Evolutionary conservation across 2,329 filamentous ascomycete genomes (phyloP).

Genomic region (Botrytis medusae): DNA sequence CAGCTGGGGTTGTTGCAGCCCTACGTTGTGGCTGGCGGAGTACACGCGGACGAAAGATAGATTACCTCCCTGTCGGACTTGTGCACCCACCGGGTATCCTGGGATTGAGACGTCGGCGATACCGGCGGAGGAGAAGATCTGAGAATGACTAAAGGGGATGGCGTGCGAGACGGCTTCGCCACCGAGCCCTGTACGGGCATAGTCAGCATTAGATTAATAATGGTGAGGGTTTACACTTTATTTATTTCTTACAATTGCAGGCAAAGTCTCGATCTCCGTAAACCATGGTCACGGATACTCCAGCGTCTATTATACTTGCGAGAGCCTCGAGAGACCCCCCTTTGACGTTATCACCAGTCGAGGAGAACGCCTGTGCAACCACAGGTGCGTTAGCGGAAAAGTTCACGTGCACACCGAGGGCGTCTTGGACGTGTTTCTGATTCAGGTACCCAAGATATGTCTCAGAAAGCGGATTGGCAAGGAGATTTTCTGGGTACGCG

Average conservation of each 20-base stretch:
- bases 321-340: slow-evolving; percentile 58
- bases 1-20: not conserved
- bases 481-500: not conserved
- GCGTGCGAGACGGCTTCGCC: slow-evolving; percentile 3
- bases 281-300: slow-evolving; percentile 66
- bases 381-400: slow-evolving; percentile 48
- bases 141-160: not conserved
- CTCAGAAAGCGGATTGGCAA: not conserved
- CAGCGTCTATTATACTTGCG: slow-evolving; percentile 56
- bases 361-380: slow-evolving; percentile 46
- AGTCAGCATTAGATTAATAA: not conserved
- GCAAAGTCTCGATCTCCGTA: slow-evolving; percentile 63
- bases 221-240: not conserved
- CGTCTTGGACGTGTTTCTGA: slow-evolving; percentile 47
- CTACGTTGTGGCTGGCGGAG: slow-evolving; percentile 4
- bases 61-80: slow-evolving; percentile 5
- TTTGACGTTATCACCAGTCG: slow-evolving; percentile 59
- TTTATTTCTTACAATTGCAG: slow-evolving; percentile 51
- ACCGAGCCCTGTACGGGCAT: slow-evolving; percentile 3
- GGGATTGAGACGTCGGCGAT: not conserved
- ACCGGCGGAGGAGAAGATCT: not conserved
- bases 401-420: slow-evolving; percentile 60
- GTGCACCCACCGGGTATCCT: not conserved
- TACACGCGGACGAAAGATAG: slow-evolving; percentile 6
- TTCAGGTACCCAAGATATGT: slow-evolving; percentile 20